Evolutionary conservation across 768 basidiomycete genomes (phyloP), one percentile per base, ranked within the genome.

Genomic region (Suillus discolor): DNA sequence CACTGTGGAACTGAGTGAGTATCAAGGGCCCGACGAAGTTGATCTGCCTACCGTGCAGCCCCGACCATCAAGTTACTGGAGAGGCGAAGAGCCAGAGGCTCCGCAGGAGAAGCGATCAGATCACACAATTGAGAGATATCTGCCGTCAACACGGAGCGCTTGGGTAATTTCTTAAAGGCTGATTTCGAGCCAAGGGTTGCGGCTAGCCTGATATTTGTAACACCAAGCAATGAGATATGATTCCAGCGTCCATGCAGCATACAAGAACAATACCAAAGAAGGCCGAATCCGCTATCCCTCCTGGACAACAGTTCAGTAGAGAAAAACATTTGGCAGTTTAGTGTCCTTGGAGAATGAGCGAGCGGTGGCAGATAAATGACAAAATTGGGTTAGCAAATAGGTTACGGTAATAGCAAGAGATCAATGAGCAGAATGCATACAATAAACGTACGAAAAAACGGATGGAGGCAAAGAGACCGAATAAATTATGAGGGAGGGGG

Each of bases 21-120:
- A 16, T 18, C 42, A 34, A 44, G 11, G 25, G n/a, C 11, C 42
- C 53, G 36, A 55, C 9, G 28, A 49, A 4, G 28, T 36, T 20
- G 25, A 25, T 42, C 5, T 55, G 71, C 86, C 66, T 75, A 94
- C 94, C 94, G 87, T 25, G 91, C 92, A 42, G 91, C 95, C 4
- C 95, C 95, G 66, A 96, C 89, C 83, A 97, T 88, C 51, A 97
- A 79, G 73, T 94, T 94, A 65, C 93, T 94, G 12, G 94, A 95
- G 63, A 96, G 79, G 68, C 95, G 83, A 64, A 97, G 79, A 2
- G 95, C 94, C 41, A 97, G 82, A 45, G 95, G 95, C 69, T 96
- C 95, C 28, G 82, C 76, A n/a, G 95, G 95, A 70, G 91, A 83
- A 34, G 88, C 85, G 62, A 97, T 95, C 45, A 94, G 83, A 44